Conservation (phyloP, 2,329 filamentous ascomycete genomes). For the Aureobasidium mangrovei region DNA sequence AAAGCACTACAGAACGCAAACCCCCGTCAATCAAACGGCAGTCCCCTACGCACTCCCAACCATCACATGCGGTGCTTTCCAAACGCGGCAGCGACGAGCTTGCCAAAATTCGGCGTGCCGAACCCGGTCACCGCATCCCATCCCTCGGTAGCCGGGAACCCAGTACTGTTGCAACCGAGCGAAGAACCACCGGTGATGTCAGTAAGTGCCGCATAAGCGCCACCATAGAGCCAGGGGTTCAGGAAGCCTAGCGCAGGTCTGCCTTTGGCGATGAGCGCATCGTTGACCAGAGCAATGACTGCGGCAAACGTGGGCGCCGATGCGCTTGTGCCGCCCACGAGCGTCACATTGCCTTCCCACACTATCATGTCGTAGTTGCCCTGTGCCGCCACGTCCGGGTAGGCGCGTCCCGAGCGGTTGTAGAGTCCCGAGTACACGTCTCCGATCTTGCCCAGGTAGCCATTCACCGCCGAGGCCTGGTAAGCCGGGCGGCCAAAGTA, state of each 20-base stretch:
- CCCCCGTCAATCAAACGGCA: too few species aligned
- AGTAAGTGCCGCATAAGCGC: slow-evolving; percentile 40
- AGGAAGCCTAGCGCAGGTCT: slow-evolving; percentile 48
- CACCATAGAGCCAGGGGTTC: slow-evolving; percentile 52
- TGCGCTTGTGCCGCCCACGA: slow-evolving; percentile 46
- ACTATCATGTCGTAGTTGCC: slow-evolving; percentile 42
- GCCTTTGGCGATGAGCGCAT: slow-evolving; percentile 44
- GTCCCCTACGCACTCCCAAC: too few species aligned
- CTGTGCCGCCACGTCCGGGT: slow-evolving; percentile 42
- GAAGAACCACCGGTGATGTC: slow-evolving; percentile 36
- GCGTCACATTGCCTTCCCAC: slow-evolving; percentile 36
- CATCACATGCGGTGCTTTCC: too few species aligned
- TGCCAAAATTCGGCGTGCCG: slow-evolving; percentile 21
- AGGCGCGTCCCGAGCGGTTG: slow-evolving; percentile 35
- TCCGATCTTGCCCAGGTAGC: slow-evolving; percentile 34
- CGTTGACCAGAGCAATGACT: slow-evolving; percentile 53
- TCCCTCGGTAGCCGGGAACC: slow-evolving; percentile 23
- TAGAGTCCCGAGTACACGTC: slow-evolving; percentile 33
- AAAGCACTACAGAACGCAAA: too few species aligned
- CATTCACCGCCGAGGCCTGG: slow-evolving; percentile 32
- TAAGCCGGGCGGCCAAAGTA: slow-evolving; percentile 35
- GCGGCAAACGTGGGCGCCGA: slow-evolving; percentile 51
- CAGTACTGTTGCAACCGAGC: slow-evolving; percentile 31
- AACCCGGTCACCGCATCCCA: slow-evolving; percentile 28
- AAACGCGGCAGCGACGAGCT: neutral